phyloP scores from a whole-genome alignment of 768 basidiomycete genomes.

The Collybia nuda region DNA sequence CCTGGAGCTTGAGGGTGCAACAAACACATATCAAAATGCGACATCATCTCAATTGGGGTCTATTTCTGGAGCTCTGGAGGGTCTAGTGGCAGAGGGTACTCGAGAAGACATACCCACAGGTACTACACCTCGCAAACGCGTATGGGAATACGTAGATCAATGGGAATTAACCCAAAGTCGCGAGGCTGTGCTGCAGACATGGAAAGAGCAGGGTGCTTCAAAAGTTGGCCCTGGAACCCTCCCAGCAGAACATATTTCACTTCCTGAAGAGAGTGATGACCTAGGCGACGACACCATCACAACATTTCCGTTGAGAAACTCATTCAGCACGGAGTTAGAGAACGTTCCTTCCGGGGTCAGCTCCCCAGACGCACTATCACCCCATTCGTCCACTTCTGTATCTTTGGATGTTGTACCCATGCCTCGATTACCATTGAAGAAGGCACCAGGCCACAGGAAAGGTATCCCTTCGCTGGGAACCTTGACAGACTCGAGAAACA shows the following conservation, averaged over 20 bases:
- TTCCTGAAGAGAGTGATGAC: conserved; percentile 27
- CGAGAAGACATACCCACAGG: conserved; percentile 70
- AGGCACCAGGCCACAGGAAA: conserved; percentile 9
- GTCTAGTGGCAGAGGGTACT: conserved; percentile 56
- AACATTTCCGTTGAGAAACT: conserved; percentile 1
- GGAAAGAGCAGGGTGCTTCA: conserved; percentile 36
- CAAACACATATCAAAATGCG: conserved; percentile 42
- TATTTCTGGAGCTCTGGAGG: conserved; percentile 49
- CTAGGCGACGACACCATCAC: conserved; percentile 22
- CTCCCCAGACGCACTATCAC: conserved; percentile 25
- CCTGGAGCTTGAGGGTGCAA: conserved; percentile 34
- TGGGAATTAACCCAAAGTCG: conserved; percentile 73
- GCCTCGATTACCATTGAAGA: conserved; percentile 14
- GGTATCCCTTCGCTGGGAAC: conserved; percentile 26
- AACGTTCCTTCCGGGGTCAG: conserved; percentile 4
- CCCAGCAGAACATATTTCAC: conserved; percentile 32
- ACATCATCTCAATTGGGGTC: conserved; percentile 43
- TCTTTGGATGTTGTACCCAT: conserved; percentile 26
- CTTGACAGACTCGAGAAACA: conserved; percentile 43
- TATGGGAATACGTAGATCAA: conserved; percentile 65
- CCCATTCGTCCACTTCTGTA: conserved; percentile 40
- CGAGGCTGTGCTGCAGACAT: conserved; percentile 54
- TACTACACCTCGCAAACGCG: conserved; percentile 73
- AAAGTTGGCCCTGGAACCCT: conserved; percentile 32
- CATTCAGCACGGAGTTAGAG: conserved; percentile 9